Evolutionary conservation across 192 early-diverging fungal species (phyloP).

Genomic region (Coemansia sp.): DNA sequence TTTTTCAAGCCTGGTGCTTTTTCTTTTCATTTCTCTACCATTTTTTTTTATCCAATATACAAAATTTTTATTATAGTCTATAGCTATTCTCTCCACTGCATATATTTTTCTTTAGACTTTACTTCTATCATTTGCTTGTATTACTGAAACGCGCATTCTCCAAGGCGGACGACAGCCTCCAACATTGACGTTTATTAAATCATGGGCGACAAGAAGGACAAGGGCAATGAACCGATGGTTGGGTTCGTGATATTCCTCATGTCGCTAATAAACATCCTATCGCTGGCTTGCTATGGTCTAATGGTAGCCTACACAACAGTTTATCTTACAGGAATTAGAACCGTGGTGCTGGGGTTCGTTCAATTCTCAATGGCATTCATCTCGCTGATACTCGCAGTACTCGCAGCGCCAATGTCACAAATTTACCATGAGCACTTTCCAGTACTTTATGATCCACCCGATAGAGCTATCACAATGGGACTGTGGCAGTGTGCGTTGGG

Average conservation of each 20-base stretch:
- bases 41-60: neutral
- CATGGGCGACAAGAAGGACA: neutral
- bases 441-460: neutral
- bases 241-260: neutral
- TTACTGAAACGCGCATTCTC: neutral
- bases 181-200: neutral
- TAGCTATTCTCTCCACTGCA: neutral
- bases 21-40: neutral
- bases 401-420: neutral
- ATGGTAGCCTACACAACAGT: conserved; percentile 6
- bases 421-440: neutral
- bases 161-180: neutral
- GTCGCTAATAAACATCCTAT: neutral
- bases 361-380: conserved; percentile 9
- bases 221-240: neutral
- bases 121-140: neutral
- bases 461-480: neutral
- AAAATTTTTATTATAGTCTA: neutral
- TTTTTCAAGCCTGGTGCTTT: neutral
- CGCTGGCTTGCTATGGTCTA: neutral
- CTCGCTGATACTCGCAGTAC: neutral
- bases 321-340: neutral
- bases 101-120: neutral
- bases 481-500: conserved; percentile 3
- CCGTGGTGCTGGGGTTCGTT: conserved; percentile 5